Percentiles rank a stretch among this genome's conserved stretches.
phyloP scores from a whole-genome alignment of 345 rosid species.

The Carallia brachiata region DNA sequence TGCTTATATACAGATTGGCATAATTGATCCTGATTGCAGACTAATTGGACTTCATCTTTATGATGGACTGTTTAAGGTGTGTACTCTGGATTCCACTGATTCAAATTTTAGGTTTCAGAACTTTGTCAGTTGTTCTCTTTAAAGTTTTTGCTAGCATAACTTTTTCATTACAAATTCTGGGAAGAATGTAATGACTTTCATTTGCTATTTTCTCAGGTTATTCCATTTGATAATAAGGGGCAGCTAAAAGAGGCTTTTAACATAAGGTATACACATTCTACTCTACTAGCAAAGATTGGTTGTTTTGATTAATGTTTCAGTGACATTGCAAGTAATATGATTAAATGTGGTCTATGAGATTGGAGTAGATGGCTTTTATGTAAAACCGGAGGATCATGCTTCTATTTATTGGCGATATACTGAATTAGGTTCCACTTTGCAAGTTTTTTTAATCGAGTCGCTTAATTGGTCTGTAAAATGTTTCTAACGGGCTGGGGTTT shows the following conservation, averaged over 20 bases:
- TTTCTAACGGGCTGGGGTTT: no score
- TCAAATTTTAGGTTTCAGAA: neutral
- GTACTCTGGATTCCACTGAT: conserved; percentile 2
- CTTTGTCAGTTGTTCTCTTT: no score
- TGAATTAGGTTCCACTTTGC: no score
- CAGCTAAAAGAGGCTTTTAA: conserved; percentile 92
- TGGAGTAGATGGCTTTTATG: no score
- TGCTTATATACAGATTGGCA: conserved; percentile 65
- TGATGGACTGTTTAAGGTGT: conserved; percentile 94
- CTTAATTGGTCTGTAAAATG: no score
- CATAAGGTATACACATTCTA: conserved; percentile 49
- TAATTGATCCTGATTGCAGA: conserved; percentile 95
- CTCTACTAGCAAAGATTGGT: neutral
- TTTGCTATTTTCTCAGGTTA: conserved; percentile 49
- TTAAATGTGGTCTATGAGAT: no score
- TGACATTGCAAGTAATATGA: no score
- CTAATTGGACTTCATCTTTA: conserved; percentile 92
- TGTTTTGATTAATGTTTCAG: no score
- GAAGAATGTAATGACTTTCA: neutral
- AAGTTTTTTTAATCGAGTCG: no score
- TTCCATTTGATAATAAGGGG: conserved; percentile 96
- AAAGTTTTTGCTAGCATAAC: neutral
- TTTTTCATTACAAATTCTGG: neutral
- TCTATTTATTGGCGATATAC: no score
- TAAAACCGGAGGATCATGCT: no score